Evolutionary conservation across 2,329 filamentous ascomycete species (phyloP).

Genomic region (Talaromyces sp.): DNA sequence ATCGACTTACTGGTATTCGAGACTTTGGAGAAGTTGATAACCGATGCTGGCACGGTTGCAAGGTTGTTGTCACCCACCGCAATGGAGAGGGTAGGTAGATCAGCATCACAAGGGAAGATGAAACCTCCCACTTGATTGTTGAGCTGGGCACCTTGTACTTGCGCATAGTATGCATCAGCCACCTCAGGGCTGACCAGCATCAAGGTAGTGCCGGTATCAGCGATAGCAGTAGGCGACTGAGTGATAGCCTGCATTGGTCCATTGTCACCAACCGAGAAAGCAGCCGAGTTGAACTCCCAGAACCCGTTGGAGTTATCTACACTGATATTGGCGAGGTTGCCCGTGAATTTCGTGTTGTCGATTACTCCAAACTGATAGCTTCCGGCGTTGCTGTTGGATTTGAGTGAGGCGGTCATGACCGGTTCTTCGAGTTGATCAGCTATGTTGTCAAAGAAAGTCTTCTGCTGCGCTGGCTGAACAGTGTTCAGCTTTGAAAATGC

Average conservation of each 20-base stretch:
- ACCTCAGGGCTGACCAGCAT: constrained; percentile 56
- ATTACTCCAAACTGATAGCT: constrained; percentile 71
- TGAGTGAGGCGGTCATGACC: constrained; percentile 66
- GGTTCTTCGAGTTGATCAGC: constrained; percentile 57
- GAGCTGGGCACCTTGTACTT: constrained; percentile 49
- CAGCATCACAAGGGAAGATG: constrained; percentile 53
- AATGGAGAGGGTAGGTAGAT: constrained; percentile 52
- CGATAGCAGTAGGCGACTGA: constrained; percentile 46
- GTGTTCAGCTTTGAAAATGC: constrained; percentile 63
- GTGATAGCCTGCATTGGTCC: constrained; percentile 30
- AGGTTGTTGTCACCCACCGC: constrained; percentile 48
- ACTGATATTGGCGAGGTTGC: constrained; percentile 56
- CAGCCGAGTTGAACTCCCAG: constrained; percentile 60
- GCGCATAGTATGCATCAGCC: constrained; percentile 56
- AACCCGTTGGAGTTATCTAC: constrained; percentile 61
- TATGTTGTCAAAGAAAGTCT: constrained; percentile 71
- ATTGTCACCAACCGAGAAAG: constrained; percentile 51
- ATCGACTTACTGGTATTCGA: constrained; percentile 36
- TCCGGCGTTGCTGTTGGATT: constrained; percentile 51
- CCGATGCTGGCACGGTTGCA: constrained; percentile 51
- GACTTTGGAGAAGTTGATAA: constrained; percentile 47
- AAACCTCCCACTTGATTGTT: constrained; percentile 44
- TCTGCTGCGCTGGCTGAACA: constrained; percentile 57
- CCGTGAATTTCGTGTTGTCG: constrained; percentile 58
- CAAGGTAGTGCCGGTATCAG: constrained; percentile 65